A percentile compares a stretch with the other conserved stretches of the same genome.
Conservation (phyloP, 768 basidiomycete genomes). For the Collybia sp. region DNA sequence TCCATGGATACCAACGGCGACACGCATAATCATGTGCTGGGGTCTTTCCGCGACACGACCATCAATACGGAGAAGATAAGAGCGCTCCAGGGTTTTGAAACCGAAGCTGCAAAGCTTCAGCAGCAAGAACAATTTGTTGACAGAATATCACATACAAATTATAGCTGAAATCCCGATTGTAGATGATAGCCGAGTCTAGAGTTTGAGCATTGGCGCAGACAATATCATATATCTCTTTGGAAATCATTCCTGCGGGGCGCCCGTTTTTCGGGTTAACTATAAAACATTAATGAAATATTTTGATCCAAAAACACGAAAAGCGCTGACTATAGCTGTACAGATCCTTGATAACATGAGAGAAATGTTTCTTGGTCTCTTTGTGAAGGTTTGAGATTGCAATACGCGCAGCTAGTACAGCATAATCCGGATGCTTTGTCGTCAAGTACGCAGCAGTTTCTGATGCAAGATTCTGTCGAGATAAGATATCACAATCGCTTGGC, state of each 20-base stretch:
- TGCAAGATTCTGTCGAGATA: conserved; percentile 74
- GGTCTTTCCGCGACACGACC: conserved; percentile 95
- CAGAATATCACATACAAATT: conserved; percentile 66
- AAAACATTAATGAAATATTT: neutral
- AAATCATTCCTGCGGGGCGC: conserved; percentile 84
- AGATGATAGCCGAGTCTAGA: conserved; percentile 94
- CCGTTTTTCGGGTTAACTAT: conserved; percentile 95
- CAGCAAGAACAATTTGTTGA: neutral
- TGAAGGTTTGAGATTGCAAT: conserved; percentile 98
- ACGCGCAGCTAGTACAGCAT: conserved; percentile 95
- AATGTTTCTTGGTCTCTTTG: conserved; percentile 98
- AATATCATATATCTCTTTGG: conserved; percentile 77
- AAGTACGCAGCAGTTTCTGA: conserved; percentile 97
- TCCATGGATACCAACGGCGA: conserved; percentile 96
- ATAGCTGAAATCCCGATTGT: conserved; percentile 97
- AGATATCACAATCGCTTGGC: neutral
- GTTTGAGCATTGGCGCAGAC: conserved; percentile 77
- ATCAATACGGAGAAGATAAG: conserved; percentile 92
- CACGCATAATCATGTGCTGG: conserved; percentile 99
- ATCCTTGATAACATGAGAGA: conserved; percentile 89
- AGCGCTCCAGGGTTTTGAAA: conserved; percentile 99
- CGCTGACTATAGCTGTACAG: conserved; percentile 79
- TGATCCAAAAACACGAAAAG: neutral
- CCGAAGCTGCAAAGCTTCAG: conserved; percentile 63
- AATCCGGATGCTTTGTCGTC: conserved; percentile 96